Base-by-base conservation (phyloP, 768 basidiomycete species). In the Pleurotus eryngii region DNA sequence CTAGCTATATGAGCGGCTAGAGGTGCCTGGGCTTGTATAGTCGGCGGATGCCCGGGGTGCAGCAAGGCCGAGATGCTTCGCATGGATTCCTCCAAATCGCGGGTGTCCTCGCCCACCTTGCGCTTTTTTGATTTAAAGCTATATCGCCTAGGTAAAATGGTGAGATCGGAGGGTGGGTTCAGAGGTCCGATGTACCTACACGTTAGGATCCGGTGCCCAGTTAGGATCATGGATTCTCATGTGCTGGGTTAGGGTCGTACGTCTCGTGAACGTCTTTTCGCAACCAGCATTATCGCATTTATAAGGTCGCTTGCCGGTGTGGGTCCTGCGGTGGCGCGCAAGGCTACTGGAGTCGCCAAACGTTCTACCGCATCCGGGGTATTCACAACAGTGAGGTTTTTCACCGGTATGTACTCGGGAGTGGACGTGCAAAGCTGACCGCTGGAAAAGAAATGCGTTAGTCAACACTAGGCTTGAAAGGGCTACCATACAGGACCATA, bases 271-370 rank as follows among this genome's bases (percentile, higher is more conserved):
- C 1, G 90, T 90, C 78, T 93, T 93, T 64, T 89, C 87, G 70
- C 90, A 91, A 58, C 83, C 81, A 3, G 86, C 82, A 60, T 90
- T 86, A 69, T 91, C 89, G 67, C 92, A 93, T 67, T 87, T 90
- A 70, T 92, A 93, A 30, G 89, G 90, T 53, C 90, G 83, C 69
- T 90, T 93, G 43, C 88, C 91, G 7, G 89, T 92, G 65, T 90
- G 92, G 20, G 91, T 94, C 63, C 94, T 83, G 53, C 94, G 85
- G 75, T 96, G 94, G 60, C 94, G 84, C 49, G 94, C 93, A 46
- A 96, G 81, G 72, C 89, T 91, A 65, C 92, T 93, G 3, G 93
- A 95, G 68, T 96, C 93, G 47, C 90, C 86, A 73, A 95, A 96
- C 0, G 89, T 90, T 75, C 90, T 92, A 49, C 81, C 82, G 70